Evolutionary conservation across 1,284 basidiomycete genomes (phyloP).

Genomic region (Tilletia horrida): DNA sequence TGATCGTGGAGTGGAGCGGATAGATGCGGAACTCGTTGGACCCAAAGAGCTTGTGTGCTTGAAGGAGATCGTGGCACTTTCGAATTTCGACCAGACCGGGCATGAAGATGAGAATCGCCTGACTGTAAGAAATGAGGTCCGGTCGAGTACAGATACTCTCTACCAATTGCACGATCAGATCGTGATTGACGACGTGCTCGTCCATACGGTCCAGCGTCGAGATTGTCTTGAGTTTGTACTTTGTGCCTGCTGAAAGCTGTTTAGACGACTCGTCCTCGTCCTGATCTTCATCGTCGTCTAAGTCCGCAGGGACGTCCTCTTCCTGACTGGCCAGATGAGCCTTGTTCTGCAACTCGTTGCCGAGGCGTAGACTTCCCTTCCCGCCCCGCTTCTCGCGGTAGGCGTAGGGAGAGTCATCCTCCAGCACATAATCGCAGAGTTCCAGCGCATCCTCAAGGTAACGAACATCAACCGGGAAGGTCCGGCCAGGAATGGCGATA

Average conservation of each 20-base stretch:
- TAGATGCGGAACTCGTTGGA: slow-evolving; percentile 71
- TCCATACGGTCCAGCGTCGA: slow-evolving; percentile 81
- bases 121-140: slow-evolving; percentile 65
- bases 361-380: slow-evolving; percentile 58
- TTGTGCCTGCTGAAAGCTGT: slow-evolving; percentile 32
- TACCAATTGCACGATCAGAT: slow-evolving; percentile 71
- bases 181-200: slow-evolving; percentile 69
- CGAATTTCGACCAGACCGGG: slow-evolving; percentile 83
- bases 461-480: slow-evolving; percentile 84
- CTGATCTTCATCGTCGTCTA: slow-evolving; percentile 70
- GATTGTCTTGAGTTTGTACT: slow-evolving; percentile 71
- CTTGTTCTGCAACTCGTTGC: slow-evolving; percentile 41
- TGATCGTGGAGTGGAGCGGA: slow-evolving; percentile 78
- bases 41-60: slow-evolving; percentile 73
- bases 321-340: slow-evolving; percentile 56
- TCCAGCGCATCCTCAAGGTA: slow-evolving; percentile 93
- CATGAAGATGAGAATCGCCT: slow-evolving; percentile 86
- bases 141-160: slow-evolving; percentile 74
- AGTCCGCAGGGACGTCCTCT: slow-evolving; percentile 67
- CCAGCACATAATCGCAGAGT: slow-evolving; percentile 75
- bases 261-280: slow-evolving; percentile 28
- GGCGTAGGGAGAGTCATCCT: slow-evolving; percentile 75
- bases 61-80: slow-evolving; percentile 75
- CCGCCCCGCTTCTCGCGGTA: slow-evolving; percentile 37
- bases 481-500: slow-evolving; percentile 78